phyloP scores from a whole-genome alignment of 176 grass and related monocot genomes.

The Musa troglodytarum region DNA sequence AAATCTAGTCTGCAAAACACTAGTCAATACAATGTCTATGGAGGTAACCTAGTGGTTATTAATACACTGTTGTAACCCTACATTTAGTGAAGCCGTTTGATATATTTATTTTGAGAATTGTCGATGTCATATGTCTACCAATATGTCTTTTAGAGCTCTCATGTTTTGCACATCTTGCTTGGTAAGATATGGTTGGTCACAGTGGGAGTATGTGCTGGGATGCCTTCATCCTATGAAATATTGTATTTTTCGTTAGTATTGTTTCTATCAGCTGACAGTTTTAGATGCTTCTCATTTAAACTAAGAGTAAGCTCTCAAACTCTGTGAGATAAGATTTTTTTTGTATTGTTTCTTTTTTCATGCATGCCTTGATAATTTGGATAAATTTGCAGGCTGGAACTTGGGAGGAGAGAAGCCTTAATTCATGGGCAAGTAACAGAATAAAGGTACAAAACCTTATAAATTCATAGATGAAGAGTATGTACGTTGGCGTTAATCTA shows the following conservation, averaged over 20 bases:
- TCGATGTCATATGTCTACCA: too few species aligned
- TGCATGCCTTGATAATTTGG: background rate
- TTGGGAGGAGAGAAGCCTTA: slow-evolving; percentile 96
- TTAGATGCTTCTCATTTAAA: background rate
- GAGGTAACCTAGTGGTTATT: too few species aligned
- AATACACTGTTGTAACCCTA: too few species aligned
- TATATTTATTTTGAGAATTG: too few species aligned
- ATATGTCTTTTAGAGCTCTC: background rate
- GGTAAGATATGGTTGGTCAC: background rate
- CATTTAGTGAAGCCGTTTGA: too few species aligned
- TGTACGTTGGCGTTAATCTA: background rate
- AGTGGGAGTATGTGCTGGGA: too few species aligned
- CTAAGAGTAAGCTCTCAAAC: background rate
- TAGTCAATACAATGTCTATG: too few species aligned
- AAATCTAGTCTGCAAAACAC: too few species aligned
- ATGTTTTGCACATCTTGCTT: background rate
- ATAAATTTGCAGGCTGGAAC: slow-evolving; percentile 74
- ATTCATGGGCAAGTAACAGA: slow-evolving; percentile 77
- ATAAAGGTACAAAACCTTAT: slow-evolving; percentile 48
- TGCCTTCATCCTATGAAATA: too few species aligned
- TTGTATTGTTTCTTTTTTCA: background rate
- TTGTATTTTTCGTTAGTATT: too few species aligned
- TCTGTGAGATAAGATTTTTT: background rate
- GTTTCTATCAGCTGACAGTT: too few species aligned
- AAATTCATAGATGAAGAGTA: background rate